Percentiles rank a stretch among this genome's conserved stretches.
Evolutionary conservation across 2,329 filamentous ascomycete species (phyloP).

Genomic region (Aspergillus phoenicis): DNA sequence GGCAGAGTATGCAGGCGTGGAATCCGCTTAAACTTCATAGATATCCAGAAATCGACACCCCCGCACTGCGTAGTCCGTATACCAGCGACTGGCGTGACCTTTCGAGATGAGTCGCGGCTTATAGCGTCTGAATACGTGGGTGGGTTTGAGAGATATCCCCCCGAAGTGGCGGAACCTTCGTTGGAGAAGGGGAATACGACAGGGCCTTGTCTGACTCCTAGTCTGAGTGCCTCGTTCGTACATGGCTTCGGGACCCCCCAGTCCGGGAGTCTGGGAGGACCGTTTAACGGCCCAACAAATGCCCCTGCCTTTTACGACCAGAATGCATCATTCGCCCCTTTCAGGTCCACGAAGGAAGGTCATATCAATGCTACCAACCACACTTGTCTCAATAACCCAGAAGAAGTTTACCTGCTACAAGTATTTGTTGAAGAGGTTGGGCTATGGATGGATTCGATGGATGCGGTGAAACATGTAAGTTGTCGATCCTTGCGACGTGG

Average conservation of each 20-base stretch:
- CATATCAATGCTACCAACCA: constrained; percentile 50
- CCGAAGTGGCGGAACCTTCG: constrained; percentile 47
- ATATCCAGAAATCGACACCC: constrained; percentile 72
- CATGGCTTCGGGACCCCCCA: constrained; percentile 51
- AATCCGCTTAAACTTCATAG: constrained; percentile 87
- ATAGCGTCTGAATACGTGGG: constrained; percentile 90
- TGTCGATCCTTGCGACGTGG: not conserved
- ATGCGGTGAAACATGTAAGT: constrained; percentile 72
- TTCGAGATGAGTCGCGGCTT: constrained; percentile 83
- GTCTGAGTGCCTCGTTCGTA: constrained; percentile 45
- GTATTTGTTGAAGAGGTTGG: constrained; percentile 89
- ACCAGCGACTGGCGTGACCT: constrained; percentile 71
- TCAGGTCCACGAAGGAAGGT: constrained; percentile 40
- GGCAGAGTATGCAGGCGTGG: constrained; percentile 83
- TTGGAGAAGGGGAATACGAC: constrained; percentile 24
- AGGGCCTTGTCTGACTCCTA: constrained; percentile 6
- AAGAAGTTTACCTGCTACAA: constrained; percentile 88
- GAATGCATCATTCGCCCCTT: constrained; percentile 38
- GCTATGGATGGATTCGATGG: constrained; percentile 92
- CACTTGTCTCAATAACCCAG: constrained; percentile 70
- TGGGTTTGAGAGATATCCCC: constrained; percentile 72
- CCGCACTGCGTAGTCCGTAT: constrained; percentile 62
- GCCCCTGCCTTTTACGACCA: constrained; percentile 34
- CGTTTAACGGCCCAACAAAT: constrained; percentile 29
- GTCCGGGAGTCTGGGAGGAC: constrained; percentile 27